phyloP scores from a whole-genome alignment of 371 early-diverging fungal genomes.

The Cokeromyces recurvatus region DNA sequence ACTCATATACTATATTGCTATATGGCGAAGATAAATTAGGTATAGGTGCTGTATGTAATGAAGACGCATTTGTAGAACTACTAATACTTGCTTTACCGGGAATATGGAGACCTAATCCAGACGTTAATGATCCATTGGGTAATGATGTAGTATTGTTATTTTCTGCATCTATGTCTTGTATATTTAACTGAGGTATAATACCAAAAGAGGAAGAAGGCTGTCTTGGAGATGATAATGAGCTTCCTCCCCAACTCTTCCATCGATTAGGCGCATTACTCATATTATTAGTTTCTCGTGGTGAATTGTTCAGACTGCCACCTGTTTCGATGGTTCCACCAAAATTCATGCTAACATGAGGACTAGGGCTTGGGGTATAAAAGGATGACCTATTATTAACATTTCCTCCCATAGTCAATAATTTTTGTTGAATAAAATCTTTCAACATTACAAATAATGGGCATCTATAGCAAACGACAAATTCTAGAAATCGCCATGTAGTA shows the following conservation, averaged over 20 bases:
- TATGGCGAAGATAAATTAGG: too few species aligned
- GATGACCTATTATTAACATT: constrained; percentile 1
- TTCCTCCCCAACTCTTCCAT: constrained; percentile 32
- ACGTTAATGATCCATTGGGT: constrained; percentile 7
- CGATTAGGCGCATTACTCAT: constrained; percentile 1
- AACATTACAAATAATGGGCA: constrained; percentile 47
- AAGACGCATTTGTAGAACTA: constrained; percentile 12
- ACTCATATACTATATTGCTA: too few species aligned
- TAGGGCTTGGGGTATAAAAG: constrained; percentile 9
- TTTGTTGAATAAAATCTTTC: constrained; percentile 48
- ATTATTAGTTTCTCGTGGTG: neutral
- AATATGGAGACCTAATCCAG: constrained; percentile 28
- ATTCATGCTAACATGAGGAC: constrained; percentile 6
- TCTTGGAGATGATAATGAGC: neutral
- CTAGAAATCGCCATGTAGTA: constrained; percentile 54
- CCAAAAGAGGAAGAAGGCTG: constrained; percentile 2
- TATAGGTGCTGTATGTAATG: constrained; percentile 2
- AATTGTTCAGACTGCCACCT: too few species aligned
- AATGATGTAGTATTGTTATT: too few species aligned
- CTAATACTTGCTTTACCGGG: constrained; percentile 4
- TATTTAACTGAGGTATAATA: constrained; percentile 6
- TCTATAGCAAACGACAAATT: constrained; percentile 46
- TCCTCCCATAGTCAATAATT: constrained; percentile 24
- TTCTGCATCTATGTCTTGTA: constrained; percentile 1
- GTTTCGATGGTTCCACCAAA: too few species aligned